Conservation (phyloP, 495 filamentous ascomycete genomes). For the Bacidia rubella region DNA sequence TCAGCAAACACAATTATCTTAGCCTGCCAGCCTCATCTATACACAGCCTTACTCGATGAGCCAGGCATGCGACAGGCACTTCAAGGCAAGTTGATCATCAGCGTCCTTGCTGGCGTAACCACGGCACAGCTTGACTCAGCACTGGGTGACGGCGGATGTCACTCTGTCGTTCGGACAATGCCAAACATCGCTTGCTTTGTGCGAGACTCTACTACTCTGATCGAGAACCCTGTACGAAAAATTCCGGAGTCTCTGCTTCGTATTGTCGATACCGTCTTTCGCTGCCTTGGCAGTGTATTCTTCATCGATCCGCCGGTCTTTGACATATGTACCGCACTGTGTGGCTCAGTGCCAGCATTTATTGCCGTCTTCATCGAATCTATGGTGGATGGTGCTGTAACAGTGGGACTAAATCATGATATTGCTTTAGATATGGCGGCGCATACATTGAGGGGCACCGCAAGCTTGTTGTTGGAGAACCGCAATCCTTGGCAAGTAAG, state of each 20-base stretch:
- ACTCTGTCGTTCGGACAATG: slow-evolving; percentile 18
- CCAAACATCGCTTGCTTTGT: slow-evolving; percentile 25
- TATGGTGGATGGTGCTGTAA: slow-evolving; percentile 18
- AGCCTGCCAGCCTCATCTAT: slow-evolving; percentile 18
- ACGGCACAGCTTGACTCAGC: slow-evolving; percentile 12
- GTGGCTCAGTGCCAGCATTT: slow-evolving; percentile 17
- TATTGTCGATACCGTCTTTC: slow-evolving; percentile 13
- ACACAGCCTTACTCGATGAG: slow-evolving; percentile 10
- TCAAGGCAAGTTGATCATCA: slow-evolving; percentile 16
- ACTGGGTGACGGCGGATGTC: background rate
- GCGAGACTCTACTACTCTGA: slow-evolving; percentile 17
- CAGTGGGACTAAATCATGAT: slow-evolving; percentile 16
- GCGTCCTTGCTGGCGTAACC: slow-evolving; percentile 19
- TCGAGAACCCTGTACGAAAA: slow-evolving; percentile 4
- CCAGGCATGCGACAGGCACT: slow-evolving; percentile 15
- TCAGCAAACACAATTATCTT: slow-evolving; percentile 17
- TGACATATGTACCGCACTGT: slow-evolving; percentile 19
- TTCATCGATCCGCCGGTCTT: slow-evolving; percentile 13
- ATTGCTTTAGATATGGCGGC: too few relatives aligned
- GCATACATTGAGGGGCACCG: too few relatives aligned
- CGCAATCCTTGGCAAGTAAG: too few relatives aligned
- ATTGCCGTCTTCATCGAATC: slow-evolving; percentile 18
- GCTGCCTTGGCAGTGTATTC: slow-evolving; percentile 25
- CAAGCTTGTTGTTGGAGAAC: too few relatives aligned
- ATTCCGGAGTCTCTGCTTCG: slow-evolving; percentile 1